Evolutionary conservation across 2,329 filamentous ascomycete genomes (phyloP), one percentile per base, ranked within the genome.

Genomic region (Ceratocystis lukuohia): DNA sequence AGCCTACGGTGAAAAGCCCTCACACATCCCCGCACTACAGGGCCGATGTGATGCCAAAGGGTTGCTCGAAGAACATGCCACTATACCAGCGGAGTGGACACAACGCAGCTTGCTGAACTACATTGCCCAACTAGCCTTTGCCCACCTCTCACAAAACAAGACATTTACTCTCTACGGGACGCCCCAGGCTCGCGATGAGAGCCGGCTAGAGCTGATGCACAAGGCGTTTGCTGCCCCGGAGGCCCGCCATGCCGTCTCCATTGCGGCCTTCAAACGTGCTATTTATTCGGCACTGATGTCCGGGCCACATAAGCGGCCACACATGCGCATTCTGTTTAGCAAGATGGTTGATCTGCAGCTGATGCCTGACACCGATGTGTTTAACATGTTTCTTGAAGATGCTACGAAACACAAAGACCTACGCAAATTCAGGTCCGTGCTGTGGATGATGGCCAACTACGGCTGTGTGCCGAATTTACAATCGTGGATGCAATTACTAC

Each of bases 401-500:
- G 75, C 77, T 56, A 75, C 75, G 8, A 71, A 74, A 62, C 74
- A 74, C 45, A 74, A 74, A 45, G 76, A 82, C 69, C 71, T 78
- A 41, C 71, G 68, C 30, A 76, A 75, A 69, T 82, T 82, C 70
- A 71, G 76, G 66, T 69, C 69, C 2, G 72, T 75, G 1, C 70
- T 82, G 17, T 69, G 71, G 17, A 72, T 74, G 67, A 82, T 83
- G 80, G 68, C 73, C 28, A 65, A 69, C 5, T 72, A 73, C 12
- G 76, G 74, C 61, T 74, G 76, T 57, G 68, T 69, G 33, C 78
- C 80, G 3, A 77, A 80, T 61, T 71, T 77, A 2, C 71, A 72
- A 17, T 82, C 80, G 0, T 83, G 80, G 80, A 69, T 78, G 2
- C 73, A 78, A 3, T 80, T 82, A 67, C 72, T 83, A 20, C 72